phyloP scores from a whole-genome alignment of 805 yeast genomes.

The Candida berthetii region DNA sequence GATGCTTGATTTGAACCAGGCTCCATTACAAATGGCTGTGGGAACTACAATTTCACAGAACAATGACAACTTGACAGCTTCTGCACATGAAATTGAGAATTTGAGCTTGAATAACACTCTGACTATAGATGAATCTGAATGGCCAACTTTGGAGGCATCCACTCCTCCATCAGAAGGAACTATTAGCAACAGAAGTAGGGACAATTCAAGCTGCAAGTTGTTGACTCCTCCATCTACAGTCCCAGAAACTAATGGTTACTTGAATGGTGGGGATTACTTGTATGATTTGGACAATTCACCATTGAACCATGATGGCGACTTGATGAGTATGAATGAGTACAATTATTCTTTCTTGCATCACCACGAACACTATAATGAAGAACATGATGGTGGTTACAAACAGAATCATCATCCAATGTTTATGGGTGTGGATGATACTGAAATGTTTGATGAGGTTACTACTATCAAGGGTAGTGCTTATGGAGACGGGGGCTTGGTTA shows the following conservation, averaged over 20 bases:
- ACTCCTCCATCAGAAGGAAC: constrained; percentile 2
- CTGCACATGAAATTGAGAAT: not conserved
- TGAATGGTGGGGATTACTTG: not conserved
- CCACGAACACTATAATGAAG: not conserved
- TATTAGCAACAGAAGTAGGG: not conserved
- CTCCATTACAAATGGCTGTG: too few species aligned
- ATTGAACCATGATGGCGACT: constrained; percentile 1
- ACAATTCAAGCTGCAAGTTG: constrained; percentile 10
- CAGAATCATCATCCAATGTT: not conserved
- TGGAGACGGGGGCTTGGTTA: not conserved
- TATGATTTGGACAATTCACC: constrained; percentile 11
- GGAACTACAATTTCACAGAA: not conserved
- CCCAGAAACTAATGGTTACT: constrained; percentile 6
- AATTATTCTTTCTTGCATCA: not conserved
- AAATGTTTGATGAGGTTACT: not conserved
- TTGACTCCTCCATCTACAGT: constrained; percentile 17
- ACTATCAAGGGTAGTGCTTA: not conserved
- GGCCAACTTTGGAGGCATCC: not conserved
- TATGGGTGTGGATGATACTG: not conserved
- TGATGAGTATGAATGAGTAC: not conserved
- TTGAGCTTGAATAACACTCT: not conserved
- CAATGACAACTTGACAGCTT: not conserved
- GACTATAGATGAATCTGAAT: not conserved
- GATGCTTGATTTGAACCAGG: too few species aligned
- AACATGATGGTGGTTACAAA: too few species aligned